A percentile compares a stretch with the other conserved stretches of the same genome.
Evolutionary conservation across 1,284 basidiomycete genomes (phyloP).

Genomic region (Filobasidium uniguttulatum): DNA sequence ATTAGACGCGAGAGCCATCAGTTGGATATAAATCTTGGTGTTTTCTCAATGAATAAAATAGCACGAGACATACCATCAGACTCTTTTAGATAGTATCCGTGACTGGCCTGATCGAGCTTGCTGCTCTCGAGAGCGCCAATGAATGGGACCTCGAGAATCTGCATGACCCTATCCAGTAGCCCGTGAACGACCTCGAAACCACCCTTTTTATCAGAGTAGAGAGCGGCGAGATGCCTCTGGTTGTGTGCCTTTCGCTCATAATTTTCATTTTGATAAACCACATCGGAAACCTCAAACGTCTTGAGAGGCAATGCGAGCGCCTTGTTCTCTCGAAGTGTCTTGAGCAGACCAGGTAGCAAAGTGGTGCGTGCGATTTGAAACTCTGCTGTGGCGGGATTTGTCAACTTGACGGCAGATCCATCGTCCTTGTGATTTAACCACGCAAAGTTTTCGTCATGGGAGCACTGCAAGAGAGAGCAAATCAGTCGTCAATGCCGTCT

Average conservation of each 20-base stretch:
- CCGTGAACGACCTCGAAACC: conserved; percentile 97
- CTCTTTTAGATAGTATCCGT: conserved; percentile 86
- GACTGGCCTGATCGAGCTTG: conserved; percentile 34
- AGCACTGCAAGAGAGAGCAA: conserved; percentile 59
- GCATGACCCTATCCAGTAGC: conserved; percentile 84
- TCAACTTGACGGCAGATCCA: conserved; percentile 76
- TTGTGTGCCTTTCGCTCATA: conserved; percentile 77
- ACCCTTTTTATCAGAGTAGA: conserved; percentile 92
- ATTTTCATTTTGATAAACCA: conserved; percentile 70
- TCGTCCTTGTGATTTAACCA: conserved; percentile 71
- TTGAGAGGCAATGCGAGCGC: conserved; percentile 83
- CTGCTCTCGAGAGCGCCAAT: conserved; percentile 49
- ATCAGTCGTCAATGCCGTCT: background rate
- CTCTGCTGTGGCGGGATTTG: conserved; percentile 93
- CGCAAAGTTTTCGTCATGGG: conserved; percentile 93
- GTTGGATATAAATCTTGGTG: background rate
- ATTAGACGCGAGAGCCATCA: conserved; percentile 4
- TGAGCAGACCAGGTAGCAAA: conserved; percentile 85
- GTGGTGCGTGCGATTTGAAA: conserved; percentile 97
- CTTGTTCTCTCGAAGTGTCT: conserved; percentile 92
- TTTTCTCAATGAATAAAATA: background rate
- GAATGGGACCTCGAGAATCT: conserved; percentile 76
- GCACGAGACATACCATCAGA: conserved; percentile 48
- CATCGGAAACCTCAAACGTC: conserved; percentile 87
- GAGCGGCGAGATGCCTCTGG: conserved; percentile 68